phyloP scores from a whole-genome alignment of 495 filamentous ascomycete genomes.

The Neurospora sp. region DNA sequence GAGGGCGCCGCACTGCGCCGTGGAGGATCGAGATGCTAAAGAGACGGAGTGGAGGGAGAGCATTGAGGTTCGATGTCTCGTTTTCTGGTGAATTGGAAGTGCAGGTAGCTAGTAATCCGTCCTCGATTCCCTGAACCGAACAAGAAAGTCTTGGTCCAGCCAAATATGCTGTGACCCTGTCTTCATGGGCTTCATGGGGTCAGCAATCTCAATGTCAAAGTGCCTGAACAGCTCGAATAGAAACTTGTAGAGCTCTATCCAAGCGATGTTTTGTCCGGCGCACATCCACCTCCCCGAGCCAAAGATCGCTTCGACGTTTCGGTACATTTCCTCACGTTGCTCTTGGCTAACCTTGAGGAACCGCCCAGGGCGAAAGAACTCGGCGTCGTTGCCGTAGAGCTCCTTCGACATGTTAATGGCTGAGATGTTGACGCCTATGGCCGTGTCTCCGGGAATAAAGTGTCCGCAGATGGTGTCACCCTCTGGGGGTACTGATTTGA shows the following conservation, averaged over 20 bases:
- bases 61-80: conserved; percentile 44
- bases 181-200: not conserved
- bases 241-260: conserved; percentile 39
- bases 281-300: conserved; percentile 29
- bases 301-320: conserved; percentile 17
- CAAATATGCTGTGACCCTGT: not conserved
- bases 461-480: conserved; percentile 39
- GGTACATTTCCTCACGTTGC: conserved; percentile 25
- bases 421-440: conserved; percentile 32
- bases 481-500: conserved; percentile 30
- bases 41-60: conserved; percentile 45
- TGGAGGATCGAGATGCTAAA: conserved; percentile 43
- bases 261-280: conserved; percentile 28
- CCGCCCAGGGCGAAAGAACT: conserved; percentile 41
- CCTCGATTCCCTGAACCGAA: not conserved
- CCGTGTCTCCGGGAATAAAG: conserved; percentile 36
- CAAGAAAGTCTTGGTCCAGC: not conserved
- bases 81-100: conserved; percentile 14
- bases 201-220: conserved; percentile 2
- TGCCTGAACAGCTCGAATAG: conserved; percentile 30
- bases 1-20: conserved; percentile 56
- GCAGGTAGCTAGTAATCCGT: not conserved
- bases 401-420: conserved; percentile 18
- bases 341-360: conserved; percentile 36
- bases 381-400: conserved; percentile 29